Conservation (phyloP, 208 protist species). For the Acanthamoeba comandoni region DNA sequence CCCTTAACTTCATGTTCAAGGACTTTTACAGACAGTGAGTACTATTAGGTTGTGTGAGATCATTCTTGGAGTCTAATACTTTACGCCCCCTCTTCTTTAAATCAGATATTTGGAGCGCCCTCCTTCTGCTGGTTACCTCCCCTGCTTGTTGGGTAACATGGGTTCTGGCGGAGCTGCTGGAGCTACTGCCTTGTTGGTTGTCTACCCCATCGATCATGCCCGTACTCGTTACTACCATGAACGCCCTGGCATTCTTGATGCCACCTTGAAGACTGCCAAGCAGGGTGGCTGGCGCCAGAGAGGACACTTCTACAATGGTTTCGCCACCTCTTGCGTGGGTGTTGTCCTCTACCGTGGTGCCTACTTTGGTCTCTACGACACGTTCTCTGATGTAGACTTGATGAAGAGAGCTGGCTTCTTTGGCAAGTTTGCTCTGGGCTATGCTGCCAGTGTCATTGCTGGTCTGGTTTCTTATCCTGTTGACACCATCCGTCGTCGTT, state of each 20-base stretch:
- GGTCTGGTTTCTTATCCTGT: constrained; percentile 94
- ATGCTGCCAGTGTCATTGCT: constrained; percentile 86
- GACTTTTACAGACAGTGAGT: too few species aligned
- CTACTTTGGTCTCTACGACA: constrained; percentile 97
- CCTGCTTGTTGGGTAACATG: constrained; percentile 94
- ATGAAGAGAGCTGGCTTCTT: constrained; percentile 67
- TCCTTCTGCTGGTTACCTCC: too few species aligned
- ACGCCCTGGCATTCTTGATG: constrained; percentile 59
- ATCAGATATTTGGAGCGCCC: too few species aligned
- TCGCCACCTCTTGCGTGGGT: constrained; percentile 94
- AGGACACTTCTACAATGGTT: constrained; percentile 94
- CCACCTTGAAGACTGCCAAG: constrained; percentile 90
- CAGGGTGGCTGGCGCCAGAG: constrained; percentile 90
- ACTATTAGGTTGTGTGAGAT: too few species aligned
- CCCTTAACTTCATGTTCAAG: constrained; percentile 98
- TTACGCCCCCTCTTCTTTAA: too few species aligned
- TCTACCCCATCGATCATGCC: constrained; percentile 97
- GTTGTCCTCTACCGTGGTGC: constrained; percentile 96
- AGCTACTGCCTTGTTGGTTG: constrained; percentile 94
- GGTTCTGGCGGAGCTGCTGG: constrained; percentile 96
- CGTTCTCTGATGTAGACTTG: constrained; percentile 82
- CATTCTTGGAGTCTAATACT: too few species aligned
- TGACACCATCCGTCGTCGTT: constrained; percentile 96
- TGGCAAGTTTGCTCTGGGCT: constrained; percentile 85
- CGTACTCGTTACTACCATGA: constrained; percentile 93